phyloP scores from a whole-genome alignment of 169 alveolate species.

The Cryptosporidium ryanae region DNA sequence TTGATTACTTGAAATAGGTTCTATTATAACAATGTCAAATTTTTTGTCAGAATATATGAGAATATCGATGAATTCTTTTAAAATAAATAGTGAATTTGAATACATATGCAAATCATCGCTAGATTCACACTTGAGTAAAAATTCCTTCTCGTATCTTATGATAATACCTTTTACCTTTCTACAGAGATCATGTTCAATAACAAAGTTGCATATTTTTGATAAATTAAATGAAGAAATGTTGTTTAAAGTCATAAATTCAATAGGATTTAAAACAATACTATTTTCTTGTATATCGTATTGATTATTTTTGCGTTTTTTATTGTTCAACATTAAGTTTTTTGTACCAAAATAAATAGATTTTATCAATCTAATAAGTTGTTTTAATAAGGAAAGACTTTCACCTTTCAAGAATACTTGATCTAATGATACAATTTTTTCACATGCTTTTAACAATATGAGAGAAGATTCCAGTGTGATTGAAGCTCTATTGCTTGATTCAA shows the following conservation, averaged over 20 bases:
- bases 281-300: not conserved
- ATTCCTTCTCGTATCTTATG: constrained; percentile 31
- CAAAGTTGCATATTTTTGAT: constrained; percentile 29
- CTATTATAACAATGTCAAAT: constrained; percentile 73
- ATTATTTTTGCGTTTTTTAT: constrained; percentile 8
- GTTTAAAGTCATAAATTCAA: constrained; percentile 74
- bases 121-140: not conserved
- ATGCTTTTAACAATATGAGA: constrained; percentile 12
- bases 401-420: not conserved
- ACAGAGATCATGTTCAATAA: constrained; percentile 64
- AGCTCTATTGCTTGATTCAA: constrained; percentile 59
- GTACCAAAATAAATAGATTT: constrained; percentile 30
- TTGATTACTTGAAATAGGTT: constrained; percentile 3
- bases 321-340: not conserved
- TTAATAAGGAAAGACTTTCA: constrained; percentile 4
- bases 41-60: constrained; percentile 73
- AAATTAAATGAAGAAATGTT: constrained; percentile 71
- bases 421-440: constrained; percentile 11
- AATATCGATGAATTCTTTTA: constrained; percentile 70
- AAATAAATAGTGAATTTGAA: constrained; percentile 70
- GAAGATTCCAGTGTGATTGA: constrained; percentile 14
- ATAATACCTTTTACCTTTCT: constrained; percentile 74
- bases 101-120: not conserved
- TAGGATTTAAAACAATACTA: constrained; percentile 6
- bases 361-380: constrained; percentile 24